Conservation (phyloP, 306 rosid genomes). For the Rosa rugosa region DNA sequence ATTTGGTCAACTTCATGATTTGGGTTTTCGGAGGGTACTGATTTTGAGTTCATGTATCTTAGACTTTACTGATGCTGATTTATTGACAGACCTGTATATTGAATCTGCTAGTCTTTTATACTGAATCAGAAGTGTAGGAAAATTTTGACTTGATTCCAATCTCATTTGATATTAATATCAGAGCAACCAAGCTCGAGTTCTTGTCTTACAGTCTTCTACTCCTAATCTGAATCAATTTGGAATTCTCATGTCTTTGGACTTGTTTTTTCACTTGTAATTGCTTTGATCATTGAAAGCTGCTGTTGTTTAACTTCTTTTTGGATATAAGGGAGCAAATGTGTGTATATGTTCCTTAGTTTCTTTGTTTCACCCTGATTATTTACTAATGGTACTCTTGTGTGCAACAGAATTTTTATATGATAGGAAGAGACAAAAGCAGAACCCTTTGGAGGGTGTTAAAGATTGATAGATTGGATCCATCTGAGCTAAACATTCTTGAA, state of each 20-base stretch:
- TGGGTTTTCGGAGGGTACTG: not conserved
- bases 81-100: not conserved
- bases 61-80: not conserved
- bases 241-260: not conserved
- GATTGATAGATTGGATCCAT: constrained; percentile 73
- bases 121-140: not conserved
- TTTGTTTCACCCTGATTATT: not conserved
- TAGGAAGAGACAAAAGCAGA: constrained; percentile 89
- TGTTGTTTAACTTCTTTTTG: not conserved
- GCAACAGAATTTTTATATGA: constrained; percentile 81
- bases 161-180: not conserved
- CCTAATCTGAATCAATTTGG: not conserved
- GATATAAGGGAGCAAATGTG: not conserved
- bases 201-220: not conserved
- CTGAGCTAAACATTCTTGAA: constrained; percentile 67
- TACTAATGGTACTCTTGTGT: constrained; percentile 31
- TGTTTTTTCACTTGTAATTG: not conserved
- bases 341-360: not conserved
- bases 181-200: not conserved
- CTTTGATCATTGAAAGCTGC: constrained; percentile 3
- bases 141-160: not conserved
- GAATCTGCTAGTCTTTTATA: constrained; percentile 6
- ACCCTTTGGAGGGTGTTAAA: constrained; percentile 82
- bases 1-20: constrained; percentile 11
- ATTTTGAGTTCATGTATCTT: not conserved